Evolutionary conservation across 768 basidiomycete genomes (phyloP).

Genomic region (Sporobolomyces phaffii): DNA sequence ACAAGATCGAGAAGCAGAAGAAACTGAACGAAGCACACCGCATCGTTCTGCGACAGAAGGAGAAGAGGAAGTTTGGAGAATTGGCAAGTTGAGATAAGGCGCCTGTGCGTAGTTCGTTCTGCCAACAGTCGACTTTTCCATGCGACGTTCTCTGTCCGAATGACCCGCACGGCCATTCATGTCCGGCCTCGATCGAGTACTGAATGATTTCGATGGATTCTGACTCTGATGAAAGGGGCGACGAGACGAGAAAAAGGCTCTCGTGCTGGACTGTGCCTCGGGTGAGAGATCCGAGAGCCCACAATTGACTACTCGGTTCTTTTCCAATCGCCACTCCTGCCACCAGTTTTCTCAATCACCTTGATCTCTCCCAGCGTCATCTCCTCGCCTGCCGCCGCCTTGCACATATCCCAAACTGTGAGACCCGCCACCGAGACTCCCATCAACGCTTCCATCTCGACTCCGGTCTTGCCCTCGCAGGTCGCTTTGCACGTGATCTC

Average conservation of each 20-base stretch:
- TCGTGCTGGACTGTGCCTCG: too few species aligned
- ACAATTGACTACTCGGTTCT: background rate
- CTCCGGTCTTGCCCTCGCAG: constrained; percentile 74
- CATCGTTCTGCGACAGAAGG: background rate
- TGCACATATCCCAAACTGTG: constrained; percentile 90
- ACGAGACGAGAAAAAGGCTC: too few species aligned
- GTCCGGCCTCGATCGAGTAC: too few species aligned
- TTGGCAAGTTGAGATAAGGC: background rate
- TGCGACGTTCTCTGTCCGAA: too few species aligned
- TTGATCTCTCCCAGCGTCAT: constrained; percentile 68
- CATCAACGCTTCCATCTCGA: constrained; percentile 91
- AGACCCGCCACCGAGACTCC: constrained; percentile 69
- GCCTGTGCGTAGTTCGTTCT: too few species aligned
- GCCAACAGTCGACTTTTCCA: too few species aligned
- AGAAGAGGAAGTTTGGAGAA: background rate
- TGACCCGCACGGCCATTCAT: too few species aligned
- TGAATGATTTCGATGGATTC: too few species aligned
- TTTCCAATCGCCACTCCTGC: constrained; percentile 64
- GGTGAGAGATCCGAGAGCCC: too few species aligned
- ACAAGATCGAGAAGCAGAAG: background rate
- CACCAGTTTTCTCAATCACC: constrained; percentile 65
- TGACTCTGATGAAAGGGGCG: too few species aligned
- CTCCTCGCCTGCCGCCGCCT: constrained; percentile 78
- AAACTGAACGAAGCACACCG: constrained; percentile 7
- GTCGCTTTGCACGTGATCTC: constrained; percentile 59